Evolutionary conservation across 768 basidiomycete genomes (phyloP), one percentile per base, ranked within the genome.

Genomic region (Serendipita indica): DNA sequence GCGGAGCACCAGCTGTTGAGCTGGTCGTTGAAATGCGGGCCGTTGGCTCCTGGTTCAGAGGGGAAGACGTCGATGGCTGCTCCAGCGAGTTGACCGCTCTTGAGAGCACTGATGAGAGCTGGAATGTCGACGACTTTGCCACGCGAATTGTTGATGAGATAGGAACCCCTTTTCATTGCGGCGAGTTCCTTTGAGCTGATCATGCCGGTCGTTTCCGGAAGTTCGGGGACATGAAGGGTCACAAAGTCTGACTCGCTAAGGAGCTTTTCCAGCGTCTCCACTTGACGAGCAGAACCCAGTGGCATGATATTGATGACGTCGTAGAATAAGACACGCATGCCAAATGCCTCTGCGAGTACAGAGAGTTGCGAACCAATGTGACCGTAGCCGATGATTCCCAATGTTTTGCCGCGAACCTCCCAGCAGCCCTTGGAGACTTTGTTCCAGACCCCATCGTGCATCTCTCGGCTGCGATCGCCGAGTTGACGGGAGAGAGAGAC

Each of bases 241-340:
- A 99, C 83, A 64, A 97, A 99, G 72, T 98, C 96, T 28, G 92
- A 80, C 63, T 83, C 74, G 43, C 73, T 65, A 56, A 99, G 81
- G 39, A 99, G 78, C 5, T 79, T 75, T 2, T 78, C 67, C 49
- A 99, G 80, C 3, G 79, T 78, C 30, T 91, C 89, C 62, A 94
- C 81, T 68, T 96, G 96, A 60, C 84, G 83, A 3, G 94, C 96
- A 6, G 84, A 84, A 45, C 96, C 96, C 43, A 99, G 79, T 3
- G 96, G 90, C 96, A 99, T 99, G 73, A 98, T 82, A 67, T 92
- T 93, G 67, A 97, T 69, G 52, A 98, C 82, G 67, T 99, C 96
- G 71, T 90, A 81, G 76, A 97, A 99, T 63, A 97, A 74, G 63
- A 99, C 94, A 39, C 86, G 83, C 76, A 99, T 87, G 61, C 92